Percentiles rank a stretch among this genome's conserved stretches.
phyloP scores from a whole-genome alignment of 257 asterid species.

The Lycium barbarum region DNA sequence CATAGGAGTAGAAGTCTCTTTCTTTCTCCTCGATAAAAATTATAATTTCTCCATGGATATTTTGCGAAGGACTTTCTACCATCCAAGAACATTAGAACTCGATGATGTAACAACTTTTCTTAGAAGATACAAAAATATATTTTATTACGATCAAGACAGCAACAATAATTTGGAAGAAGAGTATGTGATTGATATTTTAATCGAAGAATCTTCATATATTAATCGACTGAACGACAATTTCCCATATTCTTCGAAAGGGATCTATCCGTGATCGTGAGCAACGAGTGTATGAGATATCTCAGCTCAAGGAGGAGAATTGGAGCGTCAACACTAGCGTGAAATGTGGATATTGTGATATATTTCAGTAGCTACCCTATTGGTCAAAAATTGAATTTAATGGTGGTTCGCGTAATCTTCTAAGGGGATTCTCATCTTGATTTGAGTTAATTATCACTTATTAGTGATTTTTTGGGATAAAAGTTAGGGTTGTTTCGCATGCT shows the following conservation, averaged over 20 bases:
- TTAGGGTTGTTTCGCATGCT: no score
- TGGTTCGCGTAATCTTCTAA: no score
- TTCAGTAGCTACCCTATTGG: background rate
- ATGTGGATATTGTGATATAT: background rate
- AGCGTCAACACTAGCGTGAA: background rate
- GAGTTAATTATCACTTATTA: no score
- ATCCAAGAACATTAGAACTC: no score
- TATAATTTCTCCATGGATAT: background rate
- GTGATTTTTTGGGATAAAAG: no score
- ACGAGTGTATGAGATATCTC: background rate
- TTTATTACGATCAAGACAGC: background rate
- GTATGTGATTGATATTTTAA: background rate
- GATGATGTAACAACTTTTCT: no score
- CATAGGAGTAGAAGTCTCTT: no score
- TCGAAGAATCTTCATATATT: background rate
- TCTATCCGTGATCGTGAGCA: background rate
- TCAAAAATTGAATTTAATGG: background rate
- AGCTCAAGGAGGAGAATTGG: background rate
- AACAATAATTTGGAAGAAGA: background rate
- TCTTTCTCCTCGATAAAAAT: background rate
- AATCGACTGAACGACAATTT: background rate
- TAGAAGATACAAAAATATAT: background rate
- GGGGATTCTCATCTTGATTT: no score
- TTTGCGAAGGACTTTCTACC: background rate
- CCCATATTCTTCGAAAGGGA: background rate